phyloP scores from a whole-genome alignment of 2,329 filamentous ascomycete genomes.

The Aspergillus eucalypticola region DNA sequence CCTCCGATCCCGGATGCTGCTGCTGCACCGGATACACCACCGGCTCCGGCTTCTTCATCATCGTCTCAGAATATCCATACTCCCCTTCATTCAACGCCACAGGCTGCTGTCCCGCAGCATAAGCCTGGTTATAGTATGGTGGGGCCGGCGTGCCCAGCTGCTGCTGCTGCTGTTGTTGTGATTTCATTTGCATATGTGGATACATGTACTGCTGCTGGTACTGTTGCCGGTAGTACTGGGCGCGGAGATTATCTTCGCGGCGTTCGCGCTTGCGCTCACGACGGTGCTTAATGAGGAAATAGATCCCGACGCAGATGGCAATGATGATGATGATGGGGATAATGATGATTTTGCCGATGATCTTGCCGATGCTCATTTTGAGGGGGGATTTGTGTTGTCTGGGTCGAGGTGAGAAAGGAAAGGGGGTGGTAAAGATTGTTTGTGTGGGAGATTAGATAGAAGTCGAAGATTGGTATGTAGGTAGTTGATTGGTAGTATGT shows the following conservation, averaged over 20 bases:
- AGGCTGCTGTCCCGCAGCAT: background rate
- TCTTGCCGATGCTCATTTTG: background rate
- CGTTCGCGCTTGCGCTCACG: background rate
- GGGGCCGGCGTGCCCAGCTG: background rate
- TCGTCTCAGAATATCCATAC: background rate
- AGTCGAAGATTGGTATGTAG: background rate
- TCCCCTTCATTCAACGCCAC: background rate
- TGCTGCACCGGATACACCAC: constrained; percentile 2
- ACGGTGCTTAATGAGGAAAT: background rate
- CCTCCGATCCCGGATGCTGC: background rate
- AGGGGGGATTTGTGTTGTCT: background rate
- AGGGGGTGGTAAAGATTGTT: background rate
- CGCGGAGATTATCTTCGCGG: background rate
- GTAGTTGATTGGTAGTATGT: background rate
- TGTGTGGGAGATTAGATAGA: background rate
- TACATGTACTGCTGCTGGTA: background rate
- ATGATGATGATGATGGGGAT: constrained; percentile 4
- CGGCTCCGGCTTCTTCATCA: constrained; percentile 1
- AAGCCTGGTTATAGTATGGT: background rate
- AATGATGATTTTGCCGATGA: constrained; percentile 8
- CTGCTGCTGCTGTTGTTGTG: background rate
- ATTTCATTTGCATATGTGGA: background rate
- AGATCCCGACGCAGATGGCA: background rate
- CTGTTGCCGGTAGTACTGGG: constrained; percentile 1
- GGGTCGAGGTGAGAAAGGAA: background rate